Evolutionary conservation across 331 rosid genomes (phyloP).

Genomic region (Erythrophleum ivorense): DNA sequence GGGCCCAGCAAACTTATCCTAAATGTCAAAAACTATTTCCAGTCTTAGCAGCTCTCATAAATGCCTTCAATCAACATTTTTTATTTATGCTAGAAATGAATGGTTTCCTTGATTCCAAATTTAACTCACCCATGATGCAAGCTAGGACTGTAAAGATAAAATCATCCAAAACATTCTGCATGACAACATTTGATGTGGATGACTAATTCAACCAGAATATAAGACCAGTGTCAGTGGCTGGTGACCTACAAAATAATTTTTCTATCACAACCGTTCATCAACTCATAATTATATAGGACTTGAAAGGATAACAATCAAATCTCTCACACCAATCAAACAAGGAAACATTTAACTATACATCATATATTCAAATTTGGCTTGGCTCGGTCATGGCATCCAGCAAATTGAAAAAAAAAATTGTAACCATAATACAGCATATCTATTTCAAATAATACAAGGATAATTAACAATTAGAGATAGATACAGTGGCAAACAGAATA

Average conservation of each 20-base stretch:
- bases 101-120: background rate
- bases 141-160: background rate
- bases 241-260: background rate
- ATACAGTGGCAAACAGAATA: background rate
- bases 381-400: background rate
- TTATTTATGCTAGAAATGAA: background rate
- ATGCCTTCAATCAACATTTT: background rate
- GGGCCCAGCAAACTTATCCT: background rate
- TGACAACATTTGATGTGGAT: background rate
- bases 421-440: background rate
- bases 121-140: background rate
- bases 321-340: background rate
- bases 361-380: background rate
- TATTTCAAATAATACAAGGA: conserved; percentile 5
- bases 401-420: background rate
- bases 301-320: background rate
- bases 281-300: background rate
- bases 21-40: background rate
- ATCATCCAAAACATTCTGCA: background rate
- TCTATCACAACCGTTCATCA: background rate
- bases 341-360: conserved; percentile 1
- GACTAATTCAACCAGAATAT: background rate
- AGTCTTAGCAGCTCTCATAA: background rate
- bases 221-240: background rate
- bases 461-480: background rate